Evolutionary conservation across 441 rosid genomes (phyloP).

Genomic region (Adansonia rubrostipa): DNA sequence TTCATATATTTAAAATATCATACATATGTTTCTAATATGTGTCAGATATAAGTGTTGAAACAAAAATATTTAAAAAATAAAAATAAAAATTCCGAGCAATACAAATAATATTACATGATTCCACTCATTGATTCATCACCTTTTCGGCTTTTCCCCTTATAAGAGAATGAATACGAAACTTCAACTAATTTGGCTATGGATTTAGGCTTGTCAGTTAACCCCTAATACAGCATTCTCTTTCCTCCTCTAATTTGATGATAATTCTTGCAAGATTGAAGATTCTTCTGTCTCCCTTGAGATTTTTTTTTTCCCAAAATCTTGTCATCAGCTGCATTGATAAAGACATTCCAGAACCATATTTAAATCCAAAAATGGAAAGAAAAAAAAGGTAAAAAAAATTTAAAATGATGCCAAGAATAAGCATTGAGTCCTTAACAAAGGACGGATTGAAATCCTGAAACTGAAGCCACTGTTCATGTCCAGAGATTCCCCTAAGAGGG

Average conservation of each 20-base stretch:
- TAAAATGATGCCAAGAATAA: no score
- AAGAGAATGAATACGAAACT: background rate
- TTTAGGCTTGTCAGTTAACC: background rate
- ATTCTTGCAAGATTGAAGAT: background rate
- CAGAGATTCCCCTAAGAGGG: constrained; percentile 34
- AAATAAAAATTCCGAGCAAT: no score
- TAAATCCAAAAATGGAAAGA: no score
- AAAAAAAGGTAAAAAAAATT: no score
- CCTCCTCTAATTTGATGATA: background rate
- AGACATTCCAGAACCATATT: background rate
- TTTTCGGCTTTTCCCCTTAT: no score
- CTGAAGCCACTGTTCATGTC: constrained; percentile 8
- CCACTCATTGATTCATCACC: no score
- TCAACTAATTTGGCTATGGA: background rate
- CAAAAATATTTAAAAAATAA: no score
- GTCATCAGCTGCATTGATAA: background rate
- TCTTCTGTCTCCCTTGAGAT: background rate
- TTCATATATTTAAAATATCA: no score
- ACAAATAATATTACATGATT: no score
- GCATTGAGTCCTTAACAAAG: background rate
- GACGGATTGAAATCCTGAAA: background rate
- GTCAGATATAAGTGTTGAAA: no score
- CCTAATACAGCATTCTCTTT: background rate
- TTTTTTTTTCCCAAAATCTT: no score
- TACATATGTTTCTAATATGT: no score